A percentile compares a stretch with the other conserved stretches of the same genome.
phyloP scores from a whole-genome alignment of 768 basidiomycete genomes.

The Lentinula guzmanii region DNA sequence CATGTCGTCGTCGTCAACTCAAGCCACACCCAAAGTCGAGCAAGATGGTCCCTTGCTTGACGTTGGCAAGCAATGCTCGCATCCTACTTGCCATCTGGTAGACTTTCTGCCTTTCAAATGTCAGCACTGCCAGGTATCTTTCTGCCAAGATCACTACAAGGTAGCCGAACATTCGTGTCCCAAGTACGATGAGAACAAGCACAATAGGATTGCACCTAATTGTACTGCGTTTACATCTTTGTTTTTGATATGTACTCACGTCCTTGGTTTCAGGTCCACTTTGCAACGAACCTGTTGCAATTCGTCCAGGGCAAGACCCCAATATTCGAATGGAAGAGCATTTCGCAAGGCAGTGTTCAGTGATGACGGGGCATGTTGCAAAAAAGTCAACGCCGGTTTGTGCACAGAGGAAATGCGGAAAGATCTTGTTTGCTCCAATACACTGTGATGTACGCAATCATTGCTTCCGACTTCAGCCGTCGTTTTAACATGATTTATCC shows the following conservation, averaged over 20 bases:
- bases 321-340: slow-evolving; percentile 79
- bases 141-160: slow-evolving; percentile 77
- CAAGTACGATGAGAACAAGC: slow-evolving; percentile 64
- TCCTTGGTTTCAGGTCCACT: slow-evolving; percentile 53
- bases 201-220: slow-evolving; percentile 70
- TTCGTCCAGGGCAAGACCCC: slow-evolving; percentile 74
- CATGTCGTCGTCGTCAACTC: slow-evolving; percentile 7
- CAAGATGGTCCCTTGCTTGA: slow-evolving; percentile 54
- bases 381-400: slow-evolving; percentile 49
- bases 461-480: neutral
- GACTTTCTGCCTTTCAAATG: slow-evolving; percentile 88
- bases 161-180: slow-evolving; percentile 62
- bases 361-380: slow-evolving; percentile 58
- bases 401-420: slow-evolving; percentile 58
- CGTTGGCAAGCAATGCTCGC: slow-evolving; percentile 69
- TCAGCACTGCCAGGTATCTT: slow-evolving; percentile 64
- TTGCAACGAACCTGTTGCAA: slow-evolving; percentile 69
- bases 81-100: slow-evolving; percentile 58
- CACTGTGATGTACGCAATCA: slow-evolving; percentile 56
- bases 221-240: slow-evolving; percentile 38
- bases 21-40: slow-evolving; percentile 18
- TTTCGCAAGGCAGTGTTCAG: slow-evolving; percentile 58
- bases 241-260: neutral
- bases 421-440: slow-evolving; percentile 71
- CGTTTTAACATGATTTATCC: neutral